Evolutionary conservation across 2,329 filamentous ascomycete species (phyloP).

Genomic region (Neopestalotiopsis sp.): DNA sequence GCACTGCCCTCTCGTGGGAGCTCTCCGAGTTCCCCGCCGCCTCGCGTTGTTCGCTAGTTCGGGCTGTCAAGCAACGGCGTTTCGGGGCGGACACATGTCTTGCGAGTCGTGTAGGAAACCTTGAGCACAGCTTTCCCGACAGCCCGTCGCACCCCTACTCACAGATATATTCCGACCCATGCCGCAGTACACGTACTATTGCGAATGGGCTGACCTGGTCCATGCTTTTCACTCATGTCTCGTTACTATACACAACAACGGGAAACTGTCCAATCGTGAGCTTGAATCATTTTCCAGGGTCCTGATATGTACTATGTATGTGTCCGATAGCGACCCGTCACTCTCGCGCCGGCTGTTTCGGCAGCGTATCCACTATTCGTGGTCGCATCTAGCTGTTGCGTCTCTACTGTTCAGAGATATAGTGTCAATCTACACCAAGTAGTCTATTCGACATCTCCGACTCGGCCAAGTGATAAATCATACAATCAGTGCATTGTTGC

Average conservation of each 20-base stretch:
- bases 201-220: not conserved
- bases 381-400: not conserved
- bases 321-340: not conserved
- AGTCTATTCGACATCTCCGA: not conserved
- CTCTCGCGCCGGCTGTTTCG: not conserved
- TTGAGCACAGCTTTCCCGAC: not conserved
- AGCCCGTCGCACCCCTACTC: not conserved
- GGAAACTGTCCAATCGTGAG: not conserved
- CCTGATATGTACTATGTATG: not conserved
- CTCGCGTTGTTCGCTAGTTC: slow-evolving; percentile 2
- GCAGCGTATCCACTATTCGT: not conserved
- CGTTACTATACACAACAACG: not conserved
- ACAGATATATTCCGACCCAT: not conserved
- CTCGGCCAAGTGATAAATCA: not conserved
- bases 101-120: not conserved
- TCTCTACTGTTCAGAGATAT: not conserved
- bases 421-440: not conserved
- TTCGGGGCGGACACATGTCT: not conserved
- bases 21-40: slow-evolving; percentile 2
- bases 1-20: not conserved
- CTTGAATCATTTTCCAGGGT: not conserved
- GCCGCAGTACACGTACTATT: too few species aligned
- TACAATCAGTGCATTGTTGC: not conserved
- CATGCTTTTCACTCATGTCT: not conserved
- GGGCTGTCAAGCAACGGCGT: slow-evolving; percentile 7